Evolutionary conservation across 768 basidiomycete genomes (phyloP).

Genomic region (Panaeolus cyanescens): DNA sequence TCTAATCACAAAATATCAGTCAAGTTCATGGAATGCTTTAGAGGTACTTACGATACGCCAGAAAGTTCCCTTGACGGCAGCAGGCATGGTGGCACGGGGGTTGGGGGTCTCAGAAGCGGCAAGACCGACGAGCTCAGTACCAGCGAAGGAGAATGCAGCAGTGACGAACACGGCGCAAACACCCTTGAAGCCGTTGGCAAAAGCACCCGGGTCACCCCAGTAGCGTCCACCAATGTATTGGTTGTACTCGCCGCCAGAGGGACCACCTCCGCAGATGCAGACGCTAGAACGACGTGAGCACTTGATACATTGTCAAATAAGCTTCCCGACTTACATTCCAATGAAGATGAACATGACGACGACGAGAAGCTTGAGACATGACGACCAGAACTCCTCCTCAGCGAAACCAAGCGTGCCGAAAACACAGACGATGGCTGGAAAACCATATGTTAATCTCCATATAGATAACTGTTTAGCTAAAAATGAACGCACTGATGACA

Average conservation of each 20-base stretch:
- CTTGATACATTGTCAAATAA: not conserved
- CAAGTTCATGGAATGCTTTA: not conserved
- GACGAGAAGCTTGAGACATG: slow-evolving; percentile 46
- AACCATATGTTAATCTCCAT: not conserved
- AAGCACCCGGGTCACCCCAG: slow-evolving; percentile 41
- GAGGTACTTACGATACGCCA: slow-evolving; percentile 43
- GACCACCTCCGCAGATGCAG: slow-evolving; percentile 45
- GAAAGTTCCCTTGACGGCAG: slow-evolving; percentile 49
- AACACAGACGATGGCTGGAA: slow-evolving; percentile 35
- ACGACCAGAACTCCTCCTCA: slow-evolving; percentile 54
- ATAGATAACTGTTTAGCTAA: not conserved
- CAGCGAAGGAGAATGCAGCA: slow-evolving; percentile 47
- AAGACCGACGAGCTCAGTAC: slow-evolving; percentile 48
- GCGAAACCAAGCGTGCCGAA: slow-evolving; percentile 50
- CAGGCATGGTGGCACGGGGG: slow-evolving; percentile 43
- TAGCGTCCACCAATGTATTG: slow-evolving; percentile 38
- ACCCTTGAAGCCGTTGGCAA: slow-evolving; percentile 48
- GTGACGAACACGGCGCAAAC: slow-evolving; percentile 49
- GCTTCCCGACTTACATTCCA: slow-evolving; percentile 39
- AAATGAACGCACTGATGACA: slow-evolving; percentile 31
- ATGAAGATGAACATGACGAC: slow-evolving; percentile 49
- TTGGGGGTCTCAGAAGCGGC: slow-evolving; percentile 49
- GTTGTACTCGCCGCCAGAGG: slow-evolving; percentile 32
- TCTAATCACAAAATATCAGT: slow-evolving; percentile 21
- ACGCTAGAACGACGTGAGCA: slow-evolving; percentile 23